Evolutionary conservation across 805 yeast genomes (phyloP).

Genomic region (Saturnispora silvae): DNA sequence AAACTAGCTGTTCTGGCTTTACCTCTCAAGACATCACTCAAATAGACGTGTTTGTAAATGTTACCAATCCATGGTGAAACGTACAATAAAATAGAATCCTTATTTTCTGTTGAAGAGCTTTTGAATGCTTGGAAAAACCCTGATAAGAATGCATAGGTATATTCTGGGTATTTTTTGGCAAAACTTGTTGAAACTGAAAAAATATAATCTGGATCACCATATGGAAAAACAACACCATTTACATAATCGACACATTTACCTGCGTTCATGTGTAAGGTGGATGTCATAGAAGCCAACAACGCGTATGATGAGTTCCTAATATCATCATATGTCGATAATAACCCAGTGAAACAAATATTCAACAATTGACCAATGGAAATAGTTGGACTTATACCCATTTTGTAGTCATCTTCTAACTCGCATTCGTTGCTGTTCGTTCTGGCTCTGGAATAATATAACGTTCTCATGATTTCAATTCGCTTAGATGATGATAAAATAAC

Average conservation of each 20-base stretch:
- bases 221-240: slow-evolving; percentile 56
- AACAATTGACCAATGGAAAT: slow-evolving; percentile 44
- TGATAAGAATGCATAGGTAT: slow-evolving; percentile 46
- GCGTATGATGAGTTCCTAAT: slow-evolving; percentile 56
- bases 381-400: slow-evolving; percentile 26
- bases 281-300: slow-evolving; percentile 51
- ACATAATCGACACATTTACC: slow-evolving; percentile 48
- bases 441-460: slow-evolving; percentile 57
- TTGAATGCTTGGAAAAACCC: slow-evolving; percentile 44
- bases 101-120: slow-evolving; percentile 25
- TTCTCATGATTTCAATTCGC: slow-evolving; percentile 56
- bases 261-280: slow-evolving; percentile 46
- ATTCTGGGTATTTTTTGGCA: slow-evolving; percentile 44
- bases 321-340: slow-evolving; percentile 47
- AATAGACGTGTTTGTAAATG: slow-evolving; percentile 45
- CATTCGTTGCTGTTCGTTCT: slow-evolving; percentile 24
- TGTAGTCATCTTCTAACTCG: slow-evolving; percentile 22
- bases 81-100: slow-evolving; percentile 37
- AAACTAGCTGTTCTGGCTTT: slow-evolving; percentile 49
- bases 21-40: slow-evolving; percentile 47
- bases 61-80: slow-evolving; percentile 70
- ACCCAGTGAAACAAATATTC: slow-evolving; percentile 56
- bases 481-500: slow-evolving; percentile 39
- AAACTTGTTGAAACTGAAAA: slow-evolving; percentile 45
- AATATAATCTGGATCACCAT: slow-evolving; percentile 53